A percentile compares a stretch with the other conserved stretches of the same genome.
These are phyloP conservation scores for Phycomyces blakesleeanus DNA, from an alignment of 192 early-diverging fungal genomes.

Conservation along the genomic window DNA sequence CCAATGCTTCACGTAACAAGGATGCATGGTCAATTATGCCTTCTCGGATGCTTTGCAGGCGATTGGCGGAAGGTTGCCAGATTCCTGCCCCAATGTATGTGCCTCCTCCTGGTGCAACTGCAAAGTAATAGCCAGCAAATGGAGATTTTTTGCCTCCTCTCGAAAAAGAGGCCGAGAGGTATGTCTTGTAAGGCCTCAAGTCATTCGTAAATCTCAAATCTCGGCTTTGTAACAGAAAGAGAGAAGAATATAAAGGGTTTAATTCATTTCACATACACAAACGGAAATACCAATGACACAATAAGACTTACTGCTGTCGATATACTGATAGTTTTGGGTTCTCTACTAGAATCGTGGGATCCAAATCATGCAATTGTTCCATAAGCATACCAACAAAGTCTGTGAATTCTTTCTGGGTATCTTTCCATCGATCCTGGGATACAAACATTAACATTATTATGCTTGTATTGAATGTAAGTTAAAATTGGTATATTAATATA, in stretches of 20 bases:
- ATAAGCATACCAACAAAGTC: conserved; percentile 44
- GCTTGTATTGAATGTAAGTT: too few species aligned
- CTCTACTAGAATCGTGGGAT: conserved; percentile 40
- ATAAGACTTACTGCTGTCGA: conserved; percentile 38
- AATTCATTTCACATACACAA: conserved; percentile 12
- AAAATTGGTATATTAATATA: background rate
- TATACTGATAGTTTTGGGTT: conserved; percentile 45
- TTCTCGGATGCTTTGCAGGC: conserved; percentile 36
- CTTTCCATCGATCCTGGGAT: conserved; percentile 29
- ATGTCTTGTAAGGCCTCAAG: conserved; percentile 51
- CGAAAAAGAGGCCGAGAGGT: conserved; percentile 40
- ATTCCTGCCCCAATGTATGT: conserved; percentile 44
- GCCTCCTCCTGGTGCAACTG: conserved; percentile 37
- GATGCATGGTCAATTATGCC: conserved; percentile 39
- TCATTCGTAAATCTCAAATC: conserved; percentile 59
- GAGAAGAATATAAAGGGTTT: too few species aligned
- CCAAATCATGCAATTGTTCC: conserved; percentile 37
- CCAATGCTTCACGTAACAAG: conserved; percentile 36
- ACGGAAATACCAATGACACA: background rate
- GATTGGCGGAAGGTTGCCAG: conserved; percentile 38
- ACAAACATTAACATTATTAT: background rate
- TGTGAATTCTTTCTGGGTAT: conserved; percentile 40
- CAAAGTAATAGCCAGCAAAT: conserved; percentile 51
- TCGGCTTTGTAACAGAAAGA: conserved; percentile 30
- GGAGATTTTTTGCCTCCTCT: conserved; percentile 46